Base-by-base conservation (phyloP, 768 basidiomycete genomes). In the Boletus tylopilopsis region DNA sequence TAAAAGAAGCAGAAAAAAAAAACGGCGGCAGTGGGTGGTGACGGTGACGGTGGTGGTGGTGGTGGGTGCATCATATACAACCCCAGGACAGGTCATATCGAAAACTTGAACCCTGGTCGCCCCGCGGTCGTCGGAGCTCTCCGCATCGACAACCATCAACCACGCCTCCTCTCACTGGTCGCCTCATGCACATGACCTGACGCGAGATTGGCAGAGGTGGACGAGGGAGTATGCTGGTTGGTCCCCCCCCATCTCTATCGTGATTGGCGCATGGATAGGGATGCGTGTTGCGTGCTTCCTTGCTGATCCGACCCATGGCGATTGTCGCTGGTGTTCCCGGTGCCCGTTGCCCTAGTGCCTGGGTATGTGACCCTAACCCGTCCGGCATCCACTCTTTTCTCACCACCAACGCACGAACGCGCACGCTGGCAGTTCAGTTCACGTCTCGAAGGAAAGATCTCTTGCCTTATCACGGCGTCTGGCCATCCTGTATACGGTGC, bases 301-400 rank as follows among this genome's bases (percentile, higher is more conserved):
- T 50, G 54, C 51, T 60, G 63, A 65, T 65, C 62, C 55, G 60
- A 32, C 38, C 53, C 45, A 60, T 50, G 55, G 61, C 63, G 62
- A 64, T 63, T 63, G 50, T 65, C 63, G 53, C 50, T 38, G 34
- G 51, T 48, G 42, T 30, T 50, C 22, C 50, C 36, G 34, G 51
- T 48, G 42, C 25, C 53, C 22, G 23, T 30, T 49, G 11, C 61
- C 61, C 61, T 64, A 49, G 38, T 43, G 49, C 61, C 61, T 64
- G 59, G 62, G 62, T 25, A 36, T 11, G n/a, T n/a, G 36, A 56
- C 50, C 57, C 56, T 59, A 32, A 16, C 45, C 43, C 32, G 18
- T 40, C 49, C 42, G 38, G 13, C 22, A n/a, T 47, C 45, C 18
- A 36, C 21, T 19, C 39, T 35, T n/a, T n/a, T 42, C 33, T 19